phyloP scores from a whole-genome alignment of 805 yeast genomes.

The Saccharomycopsis babjevae region DNA sequence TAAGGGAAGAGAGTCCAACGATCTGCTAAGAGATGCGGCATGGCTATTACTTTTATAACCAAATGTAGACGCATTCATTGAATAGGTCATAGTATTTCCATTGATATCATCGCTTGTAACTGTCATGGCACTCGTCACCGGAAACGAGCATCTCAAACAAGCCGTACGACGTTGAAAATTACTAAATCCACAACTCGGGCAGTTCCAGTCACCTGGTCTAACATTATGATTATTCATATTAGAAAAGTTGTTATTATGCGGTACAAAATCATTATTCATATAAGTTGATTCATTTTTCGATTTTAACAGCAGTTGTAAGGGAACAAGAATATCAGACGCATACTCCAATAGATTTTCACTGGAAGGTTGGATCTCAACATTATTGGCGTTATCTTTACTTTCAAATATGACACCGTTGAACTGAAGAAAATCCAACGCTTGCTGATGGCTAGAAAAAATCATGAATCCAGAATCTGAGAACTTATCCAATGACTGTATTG shows the following conservation, averaged over 20 bases:
- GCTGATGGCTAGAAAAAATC: slow-evolving; percentile 75
- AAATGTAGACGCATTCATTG: slow-evolving; percentile 1
- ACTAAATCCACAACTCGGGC: slow-evolving; percentile 91
- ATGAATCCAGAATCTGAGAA: slow-evolving; percentile 69
- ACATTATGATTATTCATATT: slow-evolving; percentile 40
- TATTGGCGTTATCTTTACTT: neutral
- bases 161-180: slow-evolving; percentile 91
- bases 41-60: neutral
- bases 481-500: slow-evolving; percentile 54
- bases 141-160: slow-evolving; percentile 87
- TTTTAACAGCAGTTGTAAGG: slow-evolving; percentile 59
- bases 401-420: slow-evolving; percentile 41
- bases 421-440: slow-evolving; percentile 65
- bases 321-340: slow-evolving; percentile 71
- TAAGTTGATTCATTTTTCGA: neutral
- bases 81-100: slow-evolving; percentile 3
- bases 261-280: neutral
- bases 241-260: neutral
- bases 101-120: slow-evolving; percentile 23
- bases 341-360: slow-evolving; percentile 66
- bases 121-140: slow-evolving; percentile 64
- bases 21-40: neutral
- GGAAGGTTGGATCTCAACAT: slow-evolving; percentile 78
- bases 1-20: neutral
- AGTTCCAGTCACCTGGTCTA: slow-evolving; percentile 98